Conservation (phyloP, 768 basidiomycete genomes). For the Punctularia strigosozonata region DNA sequence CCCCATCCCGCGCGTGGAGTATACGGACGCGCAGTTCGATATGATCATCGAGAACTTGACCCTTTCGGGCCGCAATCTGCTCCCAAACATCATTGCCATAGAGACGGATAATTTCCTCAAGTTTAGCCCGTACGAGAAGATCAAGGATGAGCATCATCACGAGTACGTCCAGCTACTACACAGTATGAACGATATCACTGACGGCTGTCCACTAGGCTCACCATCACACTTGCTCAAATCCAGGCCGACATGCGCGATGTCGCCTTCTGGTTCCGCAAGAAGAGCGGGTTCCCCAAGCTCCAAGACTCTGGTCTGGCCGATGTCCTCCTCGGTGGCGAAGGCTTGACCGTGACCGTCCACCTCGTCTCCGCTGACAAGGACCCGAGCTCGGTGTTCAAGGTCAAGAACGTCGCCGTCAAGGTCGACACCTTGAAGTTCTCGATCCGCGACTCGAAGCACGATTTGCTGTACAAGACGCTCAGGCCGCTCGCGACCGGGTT, state of each 20-base stretch:
- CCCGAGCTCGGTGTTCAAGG: constrained; percentile 58
- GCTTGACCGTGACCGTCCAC: constrained; percentile 57
- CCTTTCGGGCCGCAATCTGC: constrained; percentile 77
- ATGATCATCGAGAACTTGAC: constrained; percentile 91
- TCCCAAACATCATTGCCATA: constrained; percentile 66
- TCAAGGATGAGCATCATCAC: constrained; percentile 50
- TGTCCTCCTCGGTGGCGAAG: constrained; percentile 73
- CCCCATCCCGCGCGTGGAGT: constrained; percentile 91
- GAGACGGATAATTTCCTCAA: constrained; percentile 76
- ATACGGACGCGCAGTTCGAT: constrained; percentile 77
- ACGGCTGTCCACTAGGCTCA: no score
- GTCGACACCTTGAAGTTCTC: constrained; percentile 83
- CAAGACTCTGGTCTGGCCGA: constrained; percentile 79
- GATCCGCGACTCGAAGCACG: constrained; percentile 87
- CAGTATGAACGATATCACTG: neutral
- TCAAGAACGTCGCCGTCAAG: constrained; percentile 62
- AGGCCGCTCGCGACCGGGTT: constrained; percentile 69
- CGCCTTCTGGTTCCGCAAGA: constrained; percentile 82
- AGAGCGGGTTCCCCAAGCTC: constrained; percentile 72
- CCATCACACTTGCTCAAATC: constrained; percentile 69
- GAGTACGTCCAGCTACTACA: constrained; percentile 20
- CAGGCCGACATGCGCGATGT: constrained; percentile 93
- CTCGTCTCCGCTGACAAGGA: constrained; percentile 53
- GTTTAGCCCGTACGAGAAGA: constrained; percentile 67
- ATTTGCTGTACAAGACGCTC: constrained; percentile 77